Percentiles rank a stretch among this genome's conserved stretches.
phyloP scores from a whole-genome alignment of 2,329 filamentous ascomycete species.

The Colletotrichum noveboracense region DNA sequence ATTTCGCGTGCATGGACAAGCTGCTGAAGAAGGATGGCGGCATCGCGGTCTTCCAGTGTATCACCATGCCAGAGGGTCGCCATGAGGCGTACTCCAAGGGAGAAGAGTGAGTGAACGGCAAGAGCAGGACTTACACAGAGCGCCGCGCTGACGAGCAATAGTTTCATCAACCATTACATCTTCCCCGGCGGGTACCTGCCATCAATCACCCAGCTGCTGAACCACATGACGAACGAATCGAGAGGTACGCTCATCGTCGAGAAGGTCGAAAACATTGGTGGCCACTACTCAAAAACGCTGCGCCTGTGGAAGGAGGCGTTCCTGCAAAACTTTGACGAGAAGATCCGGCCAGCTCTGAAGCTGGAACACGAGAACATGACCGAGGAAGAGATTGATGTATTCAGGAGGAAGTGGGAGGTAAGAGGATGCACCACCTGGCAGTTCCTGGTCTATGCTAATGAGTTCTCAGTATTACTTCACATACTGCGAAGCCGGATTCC shows the following conservation, averaged over 20 bases:
- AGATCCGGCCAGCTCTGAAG: constrained; percentile 65
- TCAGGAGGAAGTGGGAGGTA: constrained; percentile 74
- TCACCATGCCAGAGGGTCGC: constrained; percentile 75
- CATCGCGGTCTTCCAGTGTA: constrained; percentile 76
- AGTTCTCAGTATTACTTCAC: constrained; percentile 71
- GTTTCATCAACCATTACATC: constrained; percentile 78
- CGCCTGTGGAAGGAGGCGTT: constrained; percentile 73
- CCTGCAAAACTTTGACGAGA: constrained; percentile 62
- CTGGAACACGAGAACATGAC: constrained; percentile 63
- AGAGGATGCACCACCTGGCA: constrained; percentile 25
- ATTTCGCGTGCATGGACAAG: constrained; percentile 68
- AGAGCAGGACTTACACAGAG: not conserved
- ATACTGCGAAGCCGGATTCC: constrained; percentile 77
- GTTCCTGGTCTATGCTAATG: constrained; percentile 15
- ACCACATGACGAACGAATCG: constrained; percentile 66
- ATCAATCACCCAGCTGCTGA: constrained; percentile 59
- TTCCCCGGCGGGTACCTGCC: constrained; percentile 79
- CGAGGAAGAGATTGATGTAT: constrained; percentile 68
- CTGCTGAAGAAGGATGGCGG: constrained; percentile 70
- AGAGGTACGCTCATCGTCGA: constrained; percentile 69
- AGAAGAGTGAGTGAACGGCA: constrained; percentile 56
- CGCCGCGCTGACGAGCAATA: constrained; percentile 24
- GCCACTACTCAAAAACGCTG: constrained; percentile 74
- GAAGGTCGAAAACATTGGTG: constrained; percentile 73
- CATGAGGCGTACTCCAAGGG: constrained; percentile 70